phyloP scores from a whole-genome alignment of 208 protist genomes.

The Leishmania mexicana region DNA sequence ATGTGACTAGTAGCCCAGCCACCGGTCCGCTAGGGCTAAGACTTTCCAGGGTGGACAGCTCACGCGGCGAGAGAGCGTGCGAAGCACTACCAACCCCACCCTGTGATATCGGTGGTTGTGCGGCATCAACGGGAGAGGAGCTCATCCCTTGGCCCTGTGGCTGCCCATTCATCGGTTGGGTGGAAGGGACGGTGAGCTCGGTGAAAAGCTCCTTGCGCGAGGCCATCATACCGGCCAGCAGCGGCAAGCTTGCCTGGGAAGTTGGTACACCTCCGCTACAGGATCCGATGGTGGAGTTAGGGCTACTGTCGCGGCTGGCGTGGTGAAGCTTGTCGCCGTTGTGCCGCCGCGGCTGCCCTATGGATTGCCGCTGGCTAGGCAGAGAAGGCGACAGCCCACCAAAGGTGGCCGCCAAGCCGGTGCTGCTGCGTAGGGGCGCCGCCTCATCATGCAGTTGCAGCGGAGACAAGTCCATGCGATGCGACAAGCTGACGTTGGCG shows the following conservation, averaged over 20 bases:
- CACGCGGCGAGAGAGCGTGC: background rate
- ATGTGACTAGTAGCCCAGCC: background rate
- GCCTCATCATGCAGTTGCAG: slow-evolving; percentile 19
- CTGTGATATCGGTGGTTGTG: background rate
- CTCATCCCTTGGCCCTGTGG: background rate
- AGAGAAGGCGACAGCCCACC: slow-evolving; percentile 11
- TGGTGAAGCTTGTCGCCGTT: slow-evolving; percentile 7
- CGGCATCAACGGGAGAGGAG: slow-evolving; percentile 2
- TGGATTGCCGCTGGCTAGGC: background rate
- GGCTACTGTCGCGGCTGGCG: background rate
- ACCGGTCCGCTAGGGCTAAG: background rate
- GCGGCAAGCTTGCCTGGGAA: background rate
- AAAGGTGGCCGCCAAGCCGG: slow-evolving; percentile 6
- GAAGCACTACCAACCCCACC: background rate
- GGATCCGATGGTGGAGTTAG: background rate
- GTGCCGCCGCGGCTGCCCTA: background rate
- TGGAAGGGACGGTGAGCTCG: background rate
- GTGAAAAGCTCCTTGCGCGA: slow-evolving; percentile 11
- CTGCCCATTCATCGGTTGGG: background rate
- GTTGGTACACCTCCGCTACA: background rate
- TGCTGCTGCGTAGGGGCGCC: slow-evolving; percentile 17
- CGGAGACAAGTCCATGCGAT: slow-evolving; percentile 20
- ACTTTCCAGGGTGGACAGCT: background rate
- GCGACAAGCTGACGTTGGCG: background rate
- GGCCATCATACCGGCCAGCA: slow-evolving; percentile 3